Conservation (phyloP, 2,329 filamentous ascomycete species). For the Neonectria ditissima region DNA sequence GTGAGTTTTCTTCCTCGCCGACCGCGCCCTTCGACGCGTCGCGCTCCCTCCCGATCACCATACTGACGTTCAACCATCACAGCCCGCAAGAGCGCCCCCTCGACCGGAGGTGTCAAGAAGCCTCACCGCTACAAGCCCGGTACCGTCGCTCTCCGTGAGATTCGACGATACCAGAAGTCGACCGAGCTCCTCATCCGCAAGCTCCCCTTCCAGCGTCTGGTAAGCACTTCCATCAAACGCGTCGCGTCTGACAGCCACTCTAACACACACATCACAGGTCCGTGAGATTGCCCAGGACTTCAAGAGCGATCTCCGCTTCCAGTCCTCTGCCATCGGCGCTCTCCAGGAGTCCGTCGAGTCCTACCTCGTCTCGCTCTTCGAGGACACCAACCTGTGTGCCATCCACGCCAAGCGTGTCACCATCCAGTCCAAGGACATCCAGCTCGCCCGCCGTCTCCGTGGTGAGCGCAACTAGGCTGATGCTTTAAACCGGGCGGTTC, state of each 20-base stretch:
- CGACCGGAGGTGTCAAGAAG: conserved; percentile 98
- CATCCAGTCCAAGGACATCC: conserved; percentile 97
- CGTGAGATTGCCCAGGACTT: conserved; percentile 97
- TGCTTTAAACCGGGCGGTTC: conserved; percentile 48
- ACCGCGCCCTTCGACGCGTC: conserved; percentile 26
- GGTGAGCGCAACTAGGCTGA: conserved; percentile 85
- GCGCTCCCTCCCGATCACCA: conserved; percentile 15
- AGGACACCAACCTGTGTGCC: conserved; percentile 98
- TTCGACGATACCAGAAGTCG: conserved; percentile 97
- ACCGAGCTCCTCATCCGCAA: conserved; percentile 97
- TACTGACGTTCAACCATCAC: conserved; percentile 20
- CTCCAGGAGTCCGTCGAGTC: conserved; percentile 99
- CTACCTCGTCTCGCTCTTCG: conserved; percentile 97
- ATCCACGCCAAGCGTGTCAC: conserved; percentile 99
- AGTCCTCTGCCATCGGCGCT: conserved; percentile 96
- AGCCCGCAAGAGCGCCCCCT: conserved; percentile 95
- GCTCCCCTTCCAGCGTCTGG: conserved; percentile 96
- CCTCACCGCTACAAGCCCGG: conserved; percentile 90
- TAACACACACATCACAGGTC: conserved; percentile 61
- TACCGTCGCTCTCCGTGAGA: conserved; percentile 98
- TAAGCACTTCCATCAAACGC: conserved; percentile 51
- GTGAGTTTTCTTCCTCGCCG: conserved; percentile 38
- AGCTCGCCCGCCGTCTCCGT: conserved; percentile 93
- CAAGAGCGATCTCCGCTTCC: conserved; percentile 96
- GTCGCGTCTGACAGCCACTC: neutral